A percentile compares a stretch with the other conserved stretches of the same genome.
These are phyloP conservation scores for Hysterium pulicare DNA, from an alignment of 2,329 filamentous ascomycete species.

Conservation along the genomic window DNA sequence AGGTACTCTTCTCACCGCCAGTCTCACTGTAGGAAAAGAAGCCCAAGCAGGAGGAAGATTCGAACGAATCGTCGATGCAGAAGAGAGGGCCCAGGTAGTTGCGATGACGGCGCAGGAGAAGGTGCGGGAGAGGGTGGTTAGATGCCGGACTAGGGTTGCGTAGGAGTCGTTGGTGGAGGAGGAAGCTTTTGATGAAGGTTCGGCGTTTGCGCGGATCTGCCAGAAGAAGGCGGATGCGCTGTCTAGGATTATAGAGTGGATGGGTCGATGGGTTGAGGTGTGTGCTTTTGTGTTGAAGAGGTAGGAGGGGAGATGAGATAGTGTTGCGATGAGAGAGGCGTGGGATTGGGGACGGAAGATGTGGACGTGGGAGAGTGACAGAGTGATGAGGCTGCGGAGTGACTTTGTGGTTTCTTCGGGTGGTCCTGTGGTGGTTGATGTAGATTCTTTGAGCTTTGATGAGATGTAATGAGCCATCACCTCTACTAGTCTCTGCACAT, in stretches of 20 bases:
- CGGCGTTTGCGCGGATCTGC: conserved; percentile 47
- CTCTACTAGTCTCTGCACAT: conserved; percentile 45
- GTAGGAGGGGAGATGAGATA: conserved; percentile 48
- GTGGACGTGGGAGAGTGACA: conserved; percentile 54
- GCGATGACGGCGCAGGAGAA: conserved; percentile 8
- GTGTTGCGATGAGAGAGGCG: conserved; percentile 47
- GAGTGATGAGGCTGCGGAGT: conserved; percentile 28
- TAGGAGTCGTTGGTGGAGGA: conserved; percentile 3
- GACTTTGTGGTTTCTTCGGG: conserved; percentile 2
- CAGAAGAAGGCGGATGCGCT: conserved; percentile 55
- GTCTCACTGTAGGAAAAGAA: conserved; percentile 21
- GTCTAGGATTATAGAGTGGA: conserved; percentile 54
- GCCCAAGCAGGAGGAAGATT: conserved; percentile 32
- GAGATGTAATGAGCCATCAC: conserved; percentile 24
- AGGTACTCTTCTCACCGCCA: conserved; percentile 31
- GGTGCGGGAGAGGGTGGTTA: conserved; percentile 5
- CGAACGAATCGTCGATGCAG: conserved; percentile 11
- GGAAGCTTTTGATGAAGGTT: conserved; percentile 5
- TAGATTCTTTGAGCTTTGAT: not conserved
- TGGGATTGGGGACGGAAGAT: conserved; percentile 56
- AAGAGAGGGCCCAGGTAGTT: conserved; percentile 1
- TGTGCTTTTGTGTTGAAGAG: conserved; percentile 47
- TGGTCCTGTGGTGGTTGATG: not conserved
- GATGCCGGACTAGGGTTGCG: not conserved
- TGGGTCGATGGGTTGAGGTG: conserved; percentile 42